phyloP scores from a whole-genome alignment of 306 rosid genomes.

The Nissolia schottii region DNA sequence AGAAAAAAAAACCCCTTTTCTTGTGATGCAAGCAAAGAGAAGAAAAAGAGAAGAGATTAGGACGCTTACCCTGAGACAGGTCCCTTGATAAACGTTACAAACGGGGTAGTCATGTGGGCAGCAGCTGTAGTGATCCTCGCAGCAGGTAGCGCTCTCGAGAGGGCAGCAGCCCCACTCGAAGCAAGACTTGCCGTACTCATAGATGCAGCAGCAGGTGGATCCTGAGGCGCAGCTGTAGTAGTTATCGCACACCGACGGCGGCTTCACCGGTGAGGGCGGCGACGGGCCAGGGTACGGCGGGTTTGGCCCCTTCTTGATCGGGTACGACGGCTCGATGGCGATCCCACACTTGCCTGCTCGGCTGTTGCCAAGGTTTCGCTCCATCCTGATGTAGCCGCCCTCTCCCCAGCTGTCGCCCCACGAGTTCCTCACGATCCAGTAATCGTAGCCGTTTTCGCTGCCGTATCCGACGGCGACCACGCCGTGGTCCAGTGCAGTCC shows the following conservation, averaged over 20 bases:
- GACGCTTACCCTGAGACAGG: constrained; percentile 55
- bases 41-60: background rate
- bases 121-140: constrained; percentile 85
- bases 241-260: constrained; percentile 73
- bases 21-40: constrained; percentile 8
- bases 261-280: constrained; percentile 82
- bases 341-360: constrained; percentile 83
- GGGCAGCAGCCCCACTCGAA: constrained; percentile 94
- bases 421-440: constrained; percentile 91
- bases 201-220: constrained; percentile 86
- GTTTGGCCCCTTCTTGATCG: constrained; percentile 61
- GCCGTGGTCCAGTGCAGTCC: constrained; percentile 84
- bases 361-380: constrained; percentile 52
- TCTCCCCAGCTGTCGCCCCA: constrained; percentile 96
- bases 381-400: constrained; percentile 62
- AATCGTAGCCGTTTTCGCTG: constrained; percentile 54
- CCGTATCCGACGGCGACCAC: constrained; percentile 89
- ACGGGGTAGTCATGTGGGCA: constrained; percentile 82
- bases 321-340: constrained; percentile 87
- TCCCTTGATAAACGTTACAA: constrained; percentile 52
- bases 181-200: constrained; percentile 43
- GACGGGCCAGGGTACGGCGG: constrained; percentile 96
- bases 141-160: constrained; percentile 87
- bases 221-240: constrained; percentile 53
- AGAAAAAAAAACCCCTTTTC: no score